Conservation (phyloP, 2,329 filamentous ascomycete species). For the Teratosphaeria pseudoeucalypti region DNA sequence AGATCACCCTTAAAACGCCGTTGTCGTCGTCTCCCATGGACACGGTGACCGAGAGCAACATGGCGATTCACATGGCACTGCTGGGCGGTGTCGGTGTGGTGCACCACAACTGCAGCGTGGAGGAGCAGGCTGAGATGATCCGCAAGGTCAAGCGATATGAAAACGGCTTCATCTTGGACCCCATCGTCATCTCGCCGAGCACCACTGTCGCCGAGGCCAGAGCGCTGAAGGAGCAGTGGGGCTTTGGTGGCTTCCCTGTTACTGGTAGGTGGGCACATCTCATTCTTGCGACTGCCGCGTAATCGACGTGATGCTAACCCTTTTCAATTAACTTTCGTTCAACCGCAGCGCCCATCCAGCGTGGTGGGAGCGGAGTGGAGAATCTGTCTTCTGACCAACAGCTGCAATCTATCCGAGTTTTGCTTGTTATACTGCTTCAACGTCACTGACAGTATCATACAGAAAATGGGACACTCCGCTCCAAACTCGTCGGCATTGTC, state of each 20-base stretch:
- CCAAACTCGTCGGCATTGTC: slow-evolving; percentile 93
- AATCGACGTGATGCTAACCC: slow-evolving; percentile 57
- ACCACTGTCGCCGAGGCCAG: slow-evolving; percentile 88
- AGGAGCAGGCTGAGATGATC: slow-evolving; percentile 97
- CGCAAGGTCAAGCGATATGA: slow-evolving; percentile 98
- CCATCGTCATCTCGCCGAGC: slow-evolving; percentile 76
- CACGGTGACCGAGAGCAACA: slow-evolving; percentile 97
- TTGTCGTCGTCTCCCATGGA: slow-evolving; percentile 99
- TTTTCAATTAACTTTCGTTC: slow-evolving; percentile 99
- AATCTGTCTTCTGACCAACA: slow-evolving; percentile 17
- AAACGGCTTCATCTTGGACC: slow-evolving; percentile 97
- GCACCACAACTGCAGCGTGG: slow-evolving; percentile 98
- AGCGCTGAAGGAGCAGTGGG: slow-evolving; percentile 93
- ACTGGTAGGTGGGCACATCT: slow-evolving; percentile 62
- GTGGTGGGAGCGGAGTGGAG: slow-evolving; percentile 26
- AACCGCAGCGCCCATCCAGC: slow-evolving; percentile 65
- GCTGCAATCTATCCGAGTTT: background rate
- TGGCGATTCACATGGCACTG: slow-evolving; percentile 95
- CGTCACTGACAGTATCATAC: slow-evolving; percentile 11
- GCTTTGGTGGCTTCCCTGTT: slow-evolving; percentile 95
- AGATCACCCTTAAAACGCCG: slow-evolving; percentile 90
- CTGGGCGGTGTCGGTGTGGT: slow-evolving; percentile 87
- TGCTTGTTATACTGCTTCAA: background rate
- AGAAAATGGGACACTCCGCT: slow-evolving; percentile 89
- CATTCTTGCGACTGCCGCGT: slow-evolving; percentile 22